phyloP scores from a whole-genome alignment of 768 basidiomycete species.

The Mycena amicta region DNA sequence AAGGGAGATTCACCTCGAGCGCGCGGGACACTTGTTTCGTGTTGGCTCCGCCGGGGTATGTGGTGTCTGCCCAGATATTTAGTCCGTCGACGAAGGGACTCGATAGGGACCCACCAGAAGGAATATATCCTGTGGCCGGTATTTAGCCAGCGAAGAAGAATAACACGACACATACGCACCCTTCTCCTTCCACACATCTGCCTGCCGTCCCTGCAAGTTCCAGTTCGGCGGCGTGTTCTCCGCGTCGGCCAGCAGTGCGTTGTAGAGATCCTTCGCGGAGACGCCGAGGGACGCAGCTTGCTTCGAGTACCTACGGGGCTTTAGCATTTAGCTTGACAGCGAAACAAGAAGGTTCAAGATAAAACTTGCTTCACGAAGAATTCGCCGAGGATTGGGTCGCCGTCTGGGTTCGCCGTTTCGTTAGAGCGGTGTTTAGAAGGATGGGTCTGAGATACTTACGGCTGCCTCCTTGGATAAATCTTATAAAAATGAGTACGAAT shows the following conservation, averaged over 20 bases:
- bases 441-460: constrained; percentile 39
- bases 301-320: constrained; percentile 45
- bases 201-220: constrained; percentile 65
- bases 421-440: neutral
- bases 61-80: constrained; percentile 32
- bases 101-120: constrained; percentile 20
- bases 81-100: too few species aligned
- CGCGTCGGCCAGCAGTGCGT: constrained; percentile 59
- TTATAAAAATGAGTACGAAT: neutral
- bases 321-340: neutral
- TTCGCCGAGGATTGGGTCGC: constrained; percentile 64
- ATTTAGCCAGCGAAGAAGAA: neutral
- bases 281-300: constrained; percentile 52
- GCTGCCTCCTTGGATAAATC: constrained; percentile 55
- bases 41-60: constrained; percentile 54
- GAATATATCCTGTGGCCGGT: constrained; percentile 29
- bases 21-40: constrained; percentile 66
- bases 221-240: constrained; percentile 60
- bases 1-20: constrained; percentile 46
- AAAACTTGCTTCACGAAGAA: constrained; percentile 61
- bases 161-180: constrained; percentile 32
- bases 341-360: neutral
- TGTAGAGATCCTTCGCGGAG: constrained; percentile 52
- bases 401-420: constrained; percentile 41
- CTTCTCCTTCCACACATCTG: constrained; percentile 55